These are phyloP conservation scores for Ampelomyces quisqualis DNA, from an alignment of 2,329 filamentous ascomycete species.

Conservation along the genomic window DNA sequence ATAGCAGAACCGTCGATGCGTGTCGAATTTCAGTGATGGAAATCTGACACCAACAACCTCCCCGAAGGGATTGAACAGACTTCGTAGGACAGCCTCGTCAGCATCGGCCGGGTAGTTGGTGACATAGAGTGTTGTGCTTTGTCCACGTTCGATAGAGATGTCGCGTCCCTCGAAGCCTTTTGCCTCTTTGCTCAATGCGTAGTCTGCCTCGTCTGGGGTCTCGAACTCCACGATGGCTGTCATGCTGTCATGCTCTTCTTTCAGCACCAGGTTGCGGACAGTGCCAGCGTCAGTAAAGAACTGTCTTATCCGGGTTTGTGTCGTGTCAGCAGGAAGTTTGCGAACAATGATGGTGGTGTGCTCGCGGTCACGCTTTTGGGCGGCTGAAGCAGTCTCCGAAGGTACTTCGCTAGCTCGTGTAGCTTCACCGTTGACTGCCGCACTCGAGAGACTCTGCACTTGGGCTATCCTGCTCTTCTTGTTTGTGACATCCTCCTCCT, in stretches of 20 bases:
- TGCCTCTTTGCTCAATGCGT: slow-evolving; percentile 76
- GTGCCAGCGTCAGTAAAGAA: slow-evolving; percentile 91
- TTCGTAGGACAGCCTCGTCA: slow-evolving; percentile 68
- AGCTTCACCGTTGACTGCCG: slow-evolving; percentile 17
- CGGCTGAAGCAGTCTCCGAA: slow-evolving; percentile 29
- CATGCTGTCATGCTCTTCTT: slow-evolving; percentile 61
- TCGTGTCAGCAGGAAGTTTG: slow-evolving; percentile 69
- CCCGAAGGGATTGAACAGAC: slow-evolving; percentile 69
- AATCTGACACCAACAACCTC: slow-evolving; percentile 83
- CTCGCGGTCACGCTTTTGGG: slow-evolving; percentile 79
- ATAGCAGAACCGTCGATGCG: slow-evolving; percentile 91
- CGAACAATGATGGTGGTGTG: slow-evolving; percentile 81
- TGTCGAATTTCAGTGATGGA: slow-evolving; percentile 87
- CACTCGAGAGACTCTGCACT: slow-evolving; percentile 11
- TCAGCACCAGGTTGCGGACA: slow-evolving; percentile 73
- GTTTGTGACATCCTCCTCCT: slow-evolving; percentile 54
- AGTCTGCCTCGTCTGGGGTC: slow-evolving; percentile 73
- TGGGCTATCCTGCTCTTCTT: slow-evolving; percentile 66
- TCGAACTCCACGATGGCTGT: slow-evolving; percentile 85
- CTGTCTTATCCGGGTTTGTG: slow-evolving; percentile 73
- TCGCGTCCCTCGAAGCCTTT: slow-evolving; percentile 74
- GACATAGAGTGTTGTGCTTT: slow-evolving; percentile 80
- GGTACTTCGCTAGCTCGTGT: slow-evolving; percentile 39
- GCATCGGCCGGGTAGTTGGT: slow-evolving; percentile 83
- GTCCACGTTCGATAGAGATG: slow-evolving; percentile 72